Percentiles rank a stretch among this genome's conserved stretches.
Conservation (phyloP, 371 early-diverging fungal species). For the Rhizomucor miehei region DNA sequence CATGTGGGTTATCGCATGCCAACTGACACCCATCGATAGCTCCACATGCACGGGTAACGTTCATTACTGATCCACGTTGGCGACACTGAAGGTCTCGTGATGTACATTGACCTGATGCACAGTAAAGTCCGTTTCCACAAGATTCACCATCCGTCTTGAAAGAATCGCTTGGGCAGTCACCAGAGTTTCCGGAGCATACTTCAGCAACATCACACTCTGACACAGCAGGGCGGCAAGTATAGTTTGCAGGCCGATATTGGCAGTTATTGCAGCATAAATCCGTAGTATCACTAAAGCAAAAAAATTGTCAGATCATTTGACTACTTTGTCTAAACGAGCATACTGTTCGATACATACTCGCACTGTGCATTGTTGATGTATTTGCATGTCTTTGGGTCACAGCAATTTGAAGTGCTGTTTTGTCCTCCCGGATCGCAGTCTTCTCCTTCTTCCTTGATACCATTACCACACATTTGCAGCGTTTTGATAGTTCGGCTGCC, state of each 20-base stretch:
- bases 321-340: not conserved
- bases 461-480: slow-evolving; percentile 88
- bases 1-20: slow-evolving; percentile 61
- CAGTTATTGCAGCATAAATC: slow-evolving; percentile 85
- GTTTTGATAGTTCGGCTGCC: slow-evolving; percentile 45
- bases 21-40: slow-evolving; percentile 59
- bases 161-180: slow-evolving; percentile 75
- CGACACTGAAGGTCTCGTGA: slow-evolving; percentile 81
- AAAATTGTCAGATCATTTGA: not conserved
- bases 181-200: slow-evolving; percentile 72
- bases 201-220: slow-evolving; percentile 84
- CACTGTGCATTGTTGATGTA: slow-evolving; percentile 75
- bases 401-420: slow-evolving; percentile 68
- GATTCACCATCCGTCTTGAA: slow-evolving; percentile 64
- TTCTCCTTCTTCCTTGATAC: slow-evolving; percentile 86
- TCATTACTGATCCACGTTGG: slow-evolving; percentile 45
- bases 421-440: slow-evolving; percentile 91
- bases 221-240: slow-evolving; percentile 71
- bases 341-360: slow-evolving; percentile 40
- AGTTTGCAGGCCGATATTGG: slow-evolving; percentile 54
- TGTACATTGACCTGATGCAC: slow-evolving; percentile 91
- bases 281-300: slow-evolving; percentile 62
- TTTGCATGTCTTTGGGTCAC: slow-evolving; percentile 79
- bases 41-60: slow-evolving; percentile 45
- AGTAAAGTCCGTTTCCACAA: slow-evolving; percentile 62